phyloP scores from a whole-genome alignment of 257 asterid species.

The Ballota nigra region DNA sequence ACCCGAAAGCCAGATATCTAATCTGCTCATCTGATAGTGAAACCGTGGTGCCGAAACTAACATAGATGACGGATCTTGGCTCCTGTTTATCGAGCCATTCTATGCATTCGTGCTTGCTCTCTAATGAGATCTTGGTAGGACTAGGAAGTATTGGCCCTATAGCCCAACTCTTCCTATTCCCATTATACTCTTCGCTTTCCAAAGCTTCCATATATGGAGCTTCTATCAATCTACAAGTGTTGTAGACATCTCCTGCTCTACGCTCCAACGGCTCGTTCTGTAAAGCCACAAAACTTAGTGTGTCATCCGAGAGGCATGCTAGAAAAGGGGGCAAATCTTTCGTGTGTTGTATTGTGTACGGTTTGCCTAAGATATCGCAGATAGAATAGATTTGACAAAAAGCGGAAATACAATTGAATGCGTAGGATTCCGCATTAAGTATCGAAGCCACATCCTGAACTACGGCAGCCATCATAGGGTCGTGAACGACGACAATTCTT shows the following conservation, averaged over 20 bases:
- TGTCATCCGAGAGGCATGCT: conserved; percentile 6
- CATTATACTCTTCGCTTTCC: conserved; percentile 17
- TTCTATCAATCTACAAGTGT: conserved; percentile 43
- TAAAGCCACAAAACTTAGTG: not conserved
- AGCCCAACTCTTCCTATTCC: conserved; percentile 31
- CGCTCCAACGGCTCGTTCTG: conserved; percentile 21
- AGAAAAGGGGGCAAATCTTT: conserved; percentile 25
- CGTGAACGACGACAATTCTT: conserved; percentile 43
- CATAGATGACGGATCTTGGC: conserved; percentile 27
- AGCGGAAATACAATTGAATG: conserved; percentile 40
- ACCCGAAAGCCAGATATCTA: conserved; percentile 30
- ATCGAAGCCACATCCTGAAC: conserved; percentile 49
- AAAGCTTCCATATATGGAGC: conserved; percentile 28
- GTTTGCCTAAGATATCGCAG: conserved; percentile 6
- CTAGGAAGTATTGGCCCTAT: conserved; percentile 17
- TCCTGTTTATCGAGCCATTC: conserved; percentile 36
- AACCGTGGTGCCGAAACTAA: conserved; percentile 35
- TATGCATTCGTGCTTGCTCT: conserved; percentile 19
- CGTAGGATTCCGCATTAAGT: conserved; percentile 50
- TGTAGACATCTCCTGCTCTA: conserved; percentile 38
- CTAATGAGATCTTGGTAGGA: conserved; percentile 7
- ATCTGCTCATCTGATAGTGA: conserved; percentile 34
- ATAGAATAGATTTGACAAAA: conserved; percentile 8
- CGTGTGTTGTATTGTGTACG: conserved; percentile 16
- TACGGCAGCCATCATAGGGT: conserved; percentile 34